A percentile compares a stretch with the other conserved stretches of the same genome.
phyloP scores from a whole-genome alignment of 345 rosid species.

The Eucalyptus guilfoylei region DNA sequence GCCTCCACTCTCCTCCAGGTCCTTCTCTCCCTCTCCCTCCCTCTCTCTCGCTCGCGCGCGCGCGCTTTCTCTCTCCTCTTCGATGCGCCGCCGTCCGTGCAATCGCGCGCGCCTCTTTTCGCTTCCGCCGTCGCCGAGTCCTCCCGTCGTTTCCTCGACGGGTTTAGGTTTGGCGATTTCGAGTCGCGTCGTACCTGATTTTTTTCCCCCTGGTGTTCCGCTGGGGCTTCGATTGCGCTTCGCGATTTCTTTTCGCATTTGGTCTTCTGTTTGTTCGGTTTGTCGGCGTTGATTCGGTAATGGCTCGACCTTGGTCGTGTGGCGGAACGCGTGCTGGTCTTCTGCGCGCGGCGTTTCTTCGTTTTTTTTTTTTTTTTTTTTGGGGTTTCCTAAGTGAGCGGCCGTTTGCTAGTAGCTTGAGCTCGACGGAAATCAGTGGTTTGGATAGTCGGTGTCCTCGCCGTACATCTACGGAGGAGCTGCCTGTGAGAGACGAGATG shows the following conservation, averaged over 20 bases:
- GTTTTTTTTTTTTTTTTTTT: too few relatives aligned
- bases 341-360: background rate
- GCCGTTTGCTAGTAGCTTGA: background rate
- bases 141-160: background rate
- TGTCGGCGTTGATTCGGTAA: background rate
- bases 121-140: background rate
- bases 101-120: background rate
- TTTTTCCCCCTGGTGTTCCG: background rate
- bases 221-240: background rate
- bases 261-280: background rate
- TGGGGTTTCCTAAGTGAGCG: background rate
- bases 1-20: slow-evolving; percentile 82
- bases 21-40: background rate
- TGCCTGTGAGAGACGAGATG: background rate
- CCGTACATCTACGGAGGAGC: background rate
- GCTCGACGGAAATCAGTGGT: background rate
- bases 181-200: background rate
- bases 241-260: background rate
- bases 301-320: background rate
- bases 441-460: background rate
- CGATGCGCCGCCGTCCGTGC: background rate
- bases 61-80: background rate
- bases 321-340: background rate
- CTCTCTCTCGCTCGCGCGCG: background rate
- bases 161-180: background rate